Evolutionary conservation across 768 basidiomycete species (phyloP).

Genomic region (Amylocystis lapponica): DNA sequence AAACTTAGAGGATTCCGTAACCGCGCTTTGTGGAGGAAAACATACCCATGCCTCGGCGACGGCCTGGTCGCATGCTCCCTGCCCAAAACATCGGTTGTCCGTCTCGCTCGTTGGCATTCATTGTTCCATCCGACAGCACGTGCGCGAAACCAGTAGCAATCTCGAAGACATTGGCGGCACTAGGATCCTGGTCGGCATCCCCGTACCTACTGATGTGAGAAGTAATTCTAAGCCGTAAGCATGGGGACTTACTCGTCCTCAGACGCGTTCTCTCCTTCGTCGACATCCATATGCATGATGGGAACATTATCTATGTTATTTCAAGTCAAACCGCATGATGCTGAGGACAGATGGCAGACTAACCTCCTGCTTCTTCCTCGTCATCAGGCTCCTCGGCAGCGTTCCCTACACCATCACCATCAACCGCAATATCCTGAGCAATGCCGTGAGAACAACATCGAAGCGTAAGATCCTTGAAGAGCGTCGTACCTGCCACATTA

Average conservation of each 20-base stretch:
- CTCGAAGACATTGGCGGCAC: conserved; percentile 37
- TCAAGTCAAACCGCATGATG: too few relatives aligned
- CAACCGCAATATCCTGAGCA: conserved; percentile 29
- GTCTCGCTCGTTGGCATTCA: conserved; percentile 37
- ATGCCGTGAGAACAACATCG: neutral
- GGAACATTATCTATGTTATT: conserved; percentile 22
- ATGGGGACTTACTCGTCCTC: conserved; percentile 25
- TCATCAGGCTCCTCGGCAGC: conserved; percentile 37
- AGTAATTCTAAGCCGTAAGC: neutral
- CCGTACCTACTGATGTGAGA: conserved; percentile 17
- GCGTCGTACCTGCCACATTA: conserved; percentile 35
- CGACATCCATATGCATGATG: conserved; percentile 22
- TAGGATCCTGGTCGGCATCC: conserved; percentile 26
- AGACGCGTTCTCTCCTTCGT: conserved; percentile 27
- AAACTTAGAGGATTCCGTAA: conserved; percentile 2
- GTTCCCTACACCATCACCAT: conserved; percentile 29
- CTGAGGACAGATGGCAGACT: too few relatives aligned
- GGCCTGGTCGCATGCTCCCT: conserved; percentile 40
- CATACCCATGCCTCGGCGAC: conserved; percentile 45
- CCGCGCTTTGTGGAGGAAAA: neutral
- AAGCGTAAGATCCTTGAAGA: neutral
- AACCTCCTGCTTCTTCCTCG: conserved; percentile 57
- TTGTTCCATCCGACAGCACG: conserved; percentile 26
- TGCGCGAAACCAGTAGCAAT: conserved; percentile 50
- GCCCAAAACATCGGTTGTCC: conserved; percentile 23